Base-by-base conservation (phyloP, 2,329 filamentous ascomycete genomes). In the Ilyonectria destructans region DNA sequence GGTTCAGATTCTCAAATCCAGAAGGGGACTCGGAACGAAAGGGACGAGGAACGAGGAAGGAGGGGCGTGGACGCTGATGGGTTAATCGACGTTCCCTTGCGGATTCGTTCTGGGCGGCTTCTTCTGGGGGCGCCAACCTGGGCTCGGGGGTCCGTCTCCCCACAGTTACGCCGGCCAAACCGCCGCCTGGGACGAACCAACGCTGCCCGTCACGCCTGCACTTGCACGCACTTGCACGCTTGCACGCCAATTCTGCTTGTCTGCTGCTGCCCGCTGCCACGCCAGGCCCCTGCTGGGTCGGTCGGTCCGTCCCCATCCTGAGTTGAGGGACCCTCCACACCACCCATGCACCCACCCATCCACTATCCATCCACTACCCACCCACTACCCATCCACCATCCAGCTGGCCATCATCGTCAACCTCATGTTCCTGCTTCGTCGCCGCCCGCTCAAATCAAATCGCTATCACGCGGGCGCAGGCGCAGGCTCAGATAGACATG, bases 101-200 rank as follows among this genome's bases (percentile, higher is more conserved):
- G 57, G 57, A 43, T 61, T 52, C 17, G n/a, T 61, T 65, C 54
- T 58, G 52, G 57, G 37, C 26, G 58, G 49, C 52, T 55, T 62
- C 49, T 62, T 52, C 48, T 61, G 49, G 59, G 64, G 63, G 58
- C 63, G 57, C 63, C 57, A 52, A 40, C 51, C 49, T 65, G 57
- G 58, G 49, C 62, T 62, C 59, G 59, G 58, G 45, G 63, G 33
- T 65, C 58, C 49, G 64, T 58, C 67, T 70, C 85, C 83, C 86
- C 86, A 88, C 86, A 86, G 87, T 88, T 87, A 83, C 80, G 85
- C 86, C 86, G 86, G 85, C 81, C 80, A 88, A 85, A 86, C 79
- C 84, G 86, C 86, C 86, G 86, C 81, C 78, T 80, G 75, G 76
- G 80, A 79, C 80, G 79, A 64, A 55, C 54, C 49, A 55, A 17